Conservation (phyloP, 257 asterid species). For the Cinchona pubescens region DNA sequence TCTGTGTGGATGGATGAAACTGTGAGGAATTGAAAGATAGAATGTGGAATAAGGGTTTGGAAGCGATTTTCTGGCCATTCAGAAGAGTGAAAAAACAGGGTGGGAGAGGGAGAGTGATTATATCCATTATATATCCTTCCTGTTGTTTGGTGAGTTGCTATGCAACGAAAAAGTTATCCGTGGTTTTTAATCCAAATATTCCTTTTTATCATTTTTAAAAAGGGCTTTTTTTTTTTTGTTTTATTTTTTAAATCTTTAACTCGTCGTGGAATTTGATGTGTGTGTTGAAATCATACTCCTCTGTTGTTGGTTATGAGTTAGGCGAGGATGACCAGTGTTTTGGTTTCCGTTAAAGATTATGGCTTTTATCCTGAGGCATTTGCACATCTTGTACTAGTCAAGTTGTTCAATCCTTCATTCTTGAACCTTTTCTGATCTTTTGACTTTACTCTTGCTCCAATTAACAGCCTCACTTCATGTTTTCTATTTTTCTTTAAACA, state of each 20-base stretch:
- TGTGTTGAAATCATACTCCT: too few relatives aligned
- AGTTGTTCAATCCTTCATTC: not conserved
- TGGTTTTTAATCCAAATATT: not conserved
- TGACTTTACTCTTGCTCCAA: not conserved
- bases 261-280: too few relatives aligned
- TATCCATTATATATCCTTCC: not conserved
- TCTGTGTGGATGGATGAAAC: not conserved
- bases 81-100: not conserved
- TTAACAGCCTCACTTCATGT: not conserved
- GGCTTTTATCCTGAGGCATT: too few relatives aligned
- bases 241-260: not conserved
- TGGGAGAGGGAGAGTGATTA: not conserved
- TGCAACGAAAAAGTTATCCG: not conserved
- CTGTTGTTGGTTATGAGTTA: too few relatives aligned
- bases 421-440: not conserved
- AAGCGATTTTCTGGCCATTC: not conserved
- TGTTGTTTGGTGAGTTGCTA: not conserved
- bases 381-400: too few relatives aligned
- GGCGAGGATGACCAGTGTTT: too few relatives aligned
- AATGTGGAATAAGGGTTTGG: not conserved
- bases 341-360: too few relatives aligned
- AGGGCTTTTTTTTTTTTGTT: not conserved
- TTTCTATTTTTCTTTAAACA: not conserved
- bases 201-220: not conserved
- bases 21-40: not conserved